Evolutionary conservation across 2,329 filamentous ascomycete genomes (phyloP), one percentile per base, ranked within the genome.

Genomic region (Sclerotinia glacialis): DNA sequence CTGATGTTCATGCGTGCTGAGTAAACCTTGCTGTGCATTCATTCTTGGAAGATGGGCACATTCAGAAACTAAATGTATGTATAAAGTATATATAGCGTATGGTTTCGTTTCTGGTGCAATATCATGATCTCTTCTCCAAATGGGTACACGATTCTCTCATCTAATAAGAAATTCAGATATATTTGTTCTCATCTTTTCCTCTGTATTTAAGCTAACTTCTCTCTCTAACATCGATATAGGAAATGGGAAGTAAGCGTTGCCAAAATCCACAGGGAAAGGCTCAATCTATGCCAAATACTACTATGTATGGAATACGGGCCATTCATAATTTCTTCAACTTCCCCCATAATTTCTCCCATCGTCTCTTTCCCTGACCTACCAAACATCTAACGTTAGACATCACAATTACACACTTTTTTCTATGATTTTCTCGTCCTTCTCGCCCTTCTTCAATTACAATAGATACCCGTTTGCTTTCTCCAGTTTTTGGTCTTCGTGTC

Each of bases 161-260:
- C 9, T 5, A 5, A 6, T 2, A 26, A 37, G 3, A 21, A 42
- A 0, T 11, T 26, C 0, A 18, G 1, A 2, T 2, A 3, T n/a
- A 12, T 6, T 1, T 18, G 2, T 8, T 16, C 31, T 40, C 31
- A 55, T 21, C n/a, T n/a, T 31, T 40, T 37, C 31, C 9, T 23
- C 23, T 11, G 5, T 7, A 55, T 23, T 14, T 11, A 42, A 26
- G n/a, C 12, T 1, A 12, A 28, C 2, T 8, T 26, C 2, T 26
- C 31, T 11, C 3, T 5, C 1, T 16, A 23, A 47, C 3, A 34
- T 46, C 1, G 0, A 46, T 11, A 34, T 7, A 46, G 4, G 18
- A 46, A 46, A 34, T 34, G 9, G 31, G 31, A 34, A n/a, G 9
- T 7, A 31, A 46, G 3, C n/a, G 31, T 16, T 28, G 4, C n/a